Conservation (phyloP, 345 rosid species). For the Reutealis trisperma region DNA sequence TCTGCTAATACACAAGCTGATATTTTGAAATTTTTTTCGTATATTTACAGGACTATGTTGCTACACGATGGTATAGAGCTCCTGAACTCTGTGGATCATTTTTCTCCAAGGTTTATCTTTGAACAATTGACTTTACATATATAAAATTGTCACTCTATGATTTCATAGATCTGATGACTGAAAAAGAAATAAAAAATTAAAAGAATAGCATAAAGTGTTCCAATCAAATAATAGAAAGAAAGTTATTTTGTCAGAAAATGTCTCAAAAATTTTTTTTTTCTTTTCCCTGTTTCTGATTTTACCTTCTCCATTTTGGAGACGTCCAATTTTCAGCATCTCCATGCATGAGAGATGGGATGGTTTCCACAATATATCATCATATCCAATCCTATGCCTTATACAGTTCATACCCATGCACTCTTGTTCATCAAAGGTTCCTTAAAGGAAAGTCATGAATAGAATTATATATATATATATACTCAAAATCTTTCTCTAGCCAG, state of each 20-base stretch:
- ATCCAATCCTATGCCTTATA: neutral
- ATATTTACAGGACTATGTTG: conserved; percentile 80
- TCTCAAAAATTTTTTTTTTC: too few relatives aligned
- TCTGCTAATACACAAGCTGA: conserved; percentile 7
- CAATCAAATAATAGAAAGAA: too few relatives aligned
- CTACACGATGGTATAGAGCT: conserved; percentile 99
- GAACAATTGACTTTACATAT: neutral
- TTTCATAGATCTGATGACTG: conserved; percentile 8
- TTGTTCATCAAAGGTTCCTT: neutral
- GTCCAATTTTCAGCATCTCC: neutral
- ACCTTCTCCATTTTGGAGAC: neutral
- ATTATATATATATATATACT: too few relatives aligned
- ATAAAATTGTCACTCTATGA: neutral
- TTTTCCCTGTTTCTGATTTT: too few relatives aligned
- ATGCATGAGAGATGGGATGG: neutral
- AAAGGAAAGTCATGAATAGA: neutral
- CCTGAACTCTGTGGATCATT: conserved; percentile 99
- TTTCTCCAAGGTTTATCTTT: conserved; percentile 74
- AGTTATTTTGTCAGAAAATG: too few relatives aligned
- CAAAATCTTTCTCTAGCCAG: neutral
- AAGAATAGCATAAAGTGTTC: too few relatives aligned
- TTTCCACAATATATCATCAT: neutral
- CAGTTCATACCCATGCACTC: neutral
- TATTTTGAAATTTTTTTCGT: conserved; percentile 19
- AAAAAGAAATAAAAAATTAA: neutral